Evolutionary conservation across 345 rosid genomes (phyloP).

Genomic region (Populus nigra): DNA sequence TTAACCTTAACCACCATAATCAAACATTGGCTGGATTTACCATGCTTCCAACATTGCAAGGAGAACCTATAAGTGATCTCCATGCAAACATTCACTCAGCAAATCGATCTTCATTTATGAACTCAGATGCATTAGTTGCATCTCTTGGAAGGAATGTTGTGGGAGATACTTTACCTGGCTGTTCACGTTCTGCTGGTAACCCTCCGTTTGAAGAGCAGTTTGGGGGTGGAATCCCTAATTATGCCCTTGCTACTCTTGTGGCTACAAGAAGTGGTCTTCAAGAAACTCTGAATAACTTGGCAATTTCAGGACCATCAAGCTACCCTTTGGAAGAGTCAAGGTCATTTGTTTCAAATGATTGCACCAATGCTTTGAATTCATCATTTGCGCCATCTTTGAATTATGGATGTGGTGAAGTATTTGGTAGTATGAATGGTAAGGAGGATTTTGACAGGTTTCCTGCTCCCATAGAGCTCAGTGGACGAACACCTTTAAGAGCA

Average conservation of each 20-base stretch:
- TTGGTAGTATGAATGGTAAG: conserved; percentile 27
- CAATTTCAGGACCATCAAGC: conserved; percentile 22
- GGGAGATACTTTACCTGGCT: conserved; percentile 19
- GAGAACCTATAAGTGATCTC: conserved; percentile 23
- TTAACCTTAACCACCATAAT: conserved; percentile 30
- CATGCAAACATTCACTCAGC: conserved; percentile 16
- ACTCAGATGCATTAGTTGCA: conserved; percentile 22
- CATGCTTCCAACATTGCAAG: conserved; percentile 32
- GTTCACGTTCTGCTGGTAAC: conserved; percentile 11
- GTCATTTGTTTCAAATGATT: conserved; percentile 23
- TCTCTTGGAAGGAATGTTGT: conserved; percentile 26
- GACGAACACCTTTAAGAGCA: conserved; percentile 27
- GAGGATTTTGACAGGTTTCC: conserved; percentile 33
- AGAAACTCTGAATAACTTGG: conserved; percentile 32
- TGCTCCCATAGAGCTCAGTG: conserved; percentile 36
- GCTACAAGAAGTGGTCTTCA: conserved; percentile 38
- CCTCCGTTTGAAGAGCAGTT: conserved; percentile 37
- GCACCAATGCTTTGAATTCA: conserved; percentile 30
- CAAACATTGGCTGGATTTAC: conserved; percentile 29
- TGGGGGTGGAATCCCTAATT: conserved; percentile 32
- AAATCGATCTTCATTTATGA: conserved; percentile 17
- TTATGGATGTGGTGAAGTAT: conserved; percentile 34
- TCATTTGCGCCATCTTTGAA: conserved; percentile 29
- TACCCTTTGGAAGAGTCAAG: conserved; percentile 37
- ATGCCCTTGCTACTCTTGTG: conserved; percentile 34